Conservation (phyloP, 495 filamentous ascomycete species). For the Aspergillus haitiensis region DNA sequence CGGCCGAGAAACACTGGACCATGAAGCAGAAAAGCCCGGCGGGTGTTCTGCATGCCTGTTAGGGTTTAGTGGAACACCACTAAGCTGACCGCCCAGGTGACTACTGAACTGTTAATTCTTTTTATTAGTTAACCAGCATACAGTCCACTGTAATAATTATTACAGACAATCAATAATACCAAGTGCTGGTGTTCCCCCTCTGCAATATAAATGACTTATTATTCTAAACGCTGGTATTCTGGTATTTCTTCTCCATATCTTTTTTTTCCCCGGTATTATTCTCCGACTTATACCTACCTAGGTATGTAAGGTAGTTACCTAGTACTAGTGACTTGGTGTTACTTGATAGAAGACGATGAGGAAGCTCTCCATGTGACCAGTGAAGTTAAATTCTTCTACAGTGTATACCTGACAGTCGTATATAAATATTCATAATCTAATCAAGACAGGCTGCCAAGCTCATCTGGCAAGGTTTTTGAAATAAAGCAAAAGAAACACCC, state of each 20-base stretch:
- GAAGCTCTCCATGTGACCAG: too few relatives aligned
- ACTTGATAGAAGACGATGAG: too few relatives aligned
- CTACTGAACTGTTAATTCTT: background rate
- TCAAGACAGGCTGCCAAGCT: background rate
- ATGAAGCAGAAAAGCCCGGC: constrained; percentile 30
- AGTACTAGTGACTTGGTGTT: too few relatives aligned
- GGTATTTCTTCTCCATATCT: too few relatives aligned
- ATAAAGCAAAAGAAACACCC: constrained; percentile 10
- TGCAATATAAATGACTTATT: too few relatives aligned
- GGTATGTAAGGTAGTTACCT: too few relatives aligned
- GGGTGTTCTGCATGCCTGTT: constrained; percentile 19
- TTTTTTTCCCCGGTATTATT: too few relatives aligned
- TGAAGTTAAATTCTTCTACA: background rate
- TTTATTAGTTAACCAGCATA: background rate
- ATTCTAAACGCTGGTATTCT: too few relatives aligned
- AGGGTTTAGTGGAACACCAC: constrained; percentile 27
- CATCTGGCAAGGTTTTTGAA: background rate
- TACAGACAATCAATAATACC: too few relatives aligned
- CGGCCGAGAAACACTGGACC: constrained; percentile 6
- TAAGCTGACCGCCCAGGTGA: constrained; percentile 29
- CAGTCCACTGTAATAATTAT: background rate
- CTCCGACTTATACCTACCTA: too few relatives aligned
- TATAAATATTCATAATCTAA: constrained; percentile 13
- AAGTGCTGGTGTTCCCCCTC: too few relatives aligned
- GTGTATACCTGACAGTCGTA: background rate